These are phyloP conservation scores for Fusarium sp. DNA, from an alignment of 2,329 filamentous ascomycete species.

Conservation along the genomic window DNA sequence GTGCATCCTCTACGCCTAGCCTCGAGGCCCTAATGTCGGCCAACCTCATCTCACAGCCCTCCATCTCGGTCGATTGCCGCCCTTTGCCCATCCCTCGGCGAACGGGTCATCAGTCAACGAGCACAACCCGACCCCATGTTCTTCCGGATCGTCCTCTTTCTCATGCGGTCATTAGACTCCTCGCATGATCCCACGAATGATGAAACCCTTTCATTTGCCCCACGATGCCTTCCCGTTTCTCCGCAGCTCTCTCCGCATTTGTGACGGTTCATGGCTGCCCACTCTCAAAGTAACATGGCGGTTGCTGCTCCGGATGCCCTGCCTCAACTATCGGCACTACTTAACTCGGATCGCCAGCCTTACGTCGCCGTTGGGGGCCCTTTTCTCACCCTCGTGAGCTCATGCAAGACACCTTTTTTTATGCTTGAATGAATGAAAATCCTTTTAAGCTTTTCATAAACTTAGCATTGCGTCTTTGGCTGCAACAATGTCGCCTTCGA, in stretches of 20 bases:
- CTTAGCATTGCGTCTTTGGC: conserved; percentile 25
- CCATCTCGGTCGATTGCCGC: conserved; percentile 18
- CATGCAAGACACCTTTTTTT: not conserved
- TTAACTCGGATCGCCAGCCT: conserved; percentile 35
- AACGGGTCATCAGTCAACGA: conserved; percentile 11
- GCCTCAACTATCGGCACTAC: conserved; percentile 33
- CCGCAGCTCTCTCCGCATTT: conserved; percentile 34
- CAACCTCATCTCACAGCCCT: conserved; percentile 29
- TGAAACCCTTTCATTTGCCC: conserved; percentile 21
- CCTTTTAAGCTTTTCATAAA: not conserved
- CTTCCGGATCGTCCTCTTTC: conserved; percentile 27
- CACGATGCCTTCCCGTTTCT: conserved; percentile 33
- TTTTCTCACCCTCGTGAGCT: conserved; percentile 21
- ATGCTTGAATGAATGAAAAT: not conserved
- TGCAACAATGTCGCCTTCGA: conserved; percentile 53
- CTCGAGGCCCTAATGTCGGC: conserved; percentile 31
- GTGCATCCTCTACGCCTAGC: conserved; percentile 8
- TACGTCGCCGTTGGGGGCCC: conserved; percentile 27
- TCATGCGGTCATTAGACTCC: conserved; percentile 33
- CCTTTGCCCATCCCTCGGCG: conserved; percentile 26
- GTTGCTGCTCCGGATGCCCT: conserved; percentile 22
- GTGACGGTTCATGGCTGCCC: conserved; percentile 16
- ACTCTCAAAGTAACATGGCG: conserved; percentile 28
- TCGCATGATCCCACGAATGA: conserved; percentile 39
- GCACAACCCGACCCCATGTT: conserved; percentile 19